Evolutionary conservation across 2,329 filamentous ascomycete genomes (phyloP).

Genomic region (Amesomyces nigricolor): DNA sequence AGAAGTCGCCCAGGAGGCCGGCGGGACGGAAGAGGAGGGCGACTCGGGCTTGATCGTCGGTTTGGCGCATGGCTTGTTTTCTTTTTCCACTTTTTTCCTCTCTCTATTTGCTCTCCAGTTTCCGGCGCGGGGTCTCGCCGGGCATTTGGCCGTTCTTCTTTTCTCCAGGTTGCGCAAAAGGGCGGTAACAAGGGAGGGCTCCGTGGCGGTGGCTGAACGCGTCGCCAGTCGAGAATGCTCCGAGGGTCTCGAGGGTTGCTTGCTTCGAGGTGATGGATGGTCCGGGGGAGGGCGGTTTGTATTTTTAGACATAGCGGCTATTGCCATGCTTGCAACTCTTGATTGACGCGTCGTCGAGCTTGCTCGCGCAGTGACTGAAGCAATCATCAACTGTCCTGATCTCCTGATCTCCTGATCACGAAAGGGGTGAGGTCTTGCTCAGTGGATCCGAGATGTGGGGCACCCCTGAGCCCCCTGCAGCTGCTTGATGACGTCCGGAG

Average conservation of each 20-base stretch:
- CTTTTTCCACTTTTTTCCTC: background rate
- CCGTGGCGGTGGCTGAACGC: background rate
- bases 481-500: constrained; percentile 8
- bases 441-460: constrained; percentile 1
- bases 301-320: too few species aligned
- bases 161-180: background rate
- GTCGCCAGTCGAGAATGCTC: background rate
- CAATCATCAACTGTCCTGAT: too few species aligned
- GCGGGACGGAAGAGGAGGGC: constrained; percentile 2
- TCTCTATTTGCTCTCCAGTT: background rate
- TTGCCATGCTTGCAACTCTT: background rate
- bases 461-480: background rate
- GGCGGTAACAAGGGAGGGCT: background rate
- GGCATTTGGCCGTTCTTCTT: background rate
- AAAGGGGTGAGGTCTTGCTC: too few species aligned
- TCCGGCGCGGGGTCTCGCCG: background rate
- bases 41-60: background rate
- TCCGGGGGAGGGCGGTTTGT: too few species aligned
- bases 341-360: background rate
- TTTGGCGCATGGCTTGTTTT: background rate
- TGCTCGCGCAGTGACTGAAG: background rate
- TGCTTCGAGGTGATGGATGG: too few species aligned
- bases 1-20: constrained; percentile 10
- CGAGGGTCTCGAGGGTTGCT: background rate
- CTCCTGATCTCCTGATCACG: too few species aligned